Base-by-base conservation (phyloP, 2,329 filamentous ascomycete species). In the Ophiostoma pallidulum region DNA sequence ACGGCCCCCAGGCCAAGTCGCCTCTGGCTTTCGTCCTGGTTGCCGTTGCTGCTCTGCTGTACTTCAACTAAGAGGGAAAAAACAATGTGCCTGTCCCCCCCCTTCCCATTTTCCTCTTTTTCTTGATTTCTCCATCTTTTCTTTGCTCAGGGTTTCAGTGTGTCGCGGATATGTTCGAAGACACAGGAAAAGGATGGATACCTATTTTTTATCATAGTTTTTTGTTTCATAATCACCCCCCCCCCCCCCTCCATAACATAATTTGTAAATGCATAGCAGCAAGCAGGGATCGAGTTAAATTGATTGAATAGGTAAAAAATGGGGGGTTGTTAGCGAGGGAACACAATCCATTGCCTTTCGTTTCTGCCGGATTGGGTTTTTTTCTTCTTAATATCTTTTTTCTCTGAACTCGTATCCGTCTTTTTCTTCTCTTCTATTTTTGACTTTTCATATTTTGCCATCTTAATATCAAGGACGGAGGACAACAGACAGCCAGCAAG, bases 1-100 rank as follows among this genome's bases (percentile, higher is more conserved):
- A 58, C 60, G 61, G 64, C 59, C 59, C 60, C 56, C 59, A 63
- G 54, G 58, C 63, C 51, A 58, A 63, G 51, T 68, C 65, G 18
- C 63, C 66, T n/a, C 60, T 69, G 36, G 66, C 65, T 36, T 59
- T 69, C 26, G 59, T 69, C 53, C 57, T 67, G 29, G 59, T 65
- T 38, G 62, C 66, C 31, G 59, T 65, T 35, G 66, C 64, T 45
- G 62, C 64, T 44, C 62, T 69, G 52, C 49, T 67, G 54, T 66
- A 67, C 64, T 65, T 68, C 54, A 66, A 69, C 62, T 69, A 65
- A 60, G 55, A 45, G 29, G 19, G 24, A 4, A 7, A 9, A 40
- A 24, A 22, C 9, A 18, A n/a, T n/a, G n/a, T n/a, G n/a, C n/a
- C n/a, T n/a, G n/a, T n/a, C n/a, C n/a, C n/a, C n/a, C n/a, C n/a